Evolutionary conservation across 148 eudicot species (phyloP).

Genomic region (Amaranthus cruentus): DNA sequence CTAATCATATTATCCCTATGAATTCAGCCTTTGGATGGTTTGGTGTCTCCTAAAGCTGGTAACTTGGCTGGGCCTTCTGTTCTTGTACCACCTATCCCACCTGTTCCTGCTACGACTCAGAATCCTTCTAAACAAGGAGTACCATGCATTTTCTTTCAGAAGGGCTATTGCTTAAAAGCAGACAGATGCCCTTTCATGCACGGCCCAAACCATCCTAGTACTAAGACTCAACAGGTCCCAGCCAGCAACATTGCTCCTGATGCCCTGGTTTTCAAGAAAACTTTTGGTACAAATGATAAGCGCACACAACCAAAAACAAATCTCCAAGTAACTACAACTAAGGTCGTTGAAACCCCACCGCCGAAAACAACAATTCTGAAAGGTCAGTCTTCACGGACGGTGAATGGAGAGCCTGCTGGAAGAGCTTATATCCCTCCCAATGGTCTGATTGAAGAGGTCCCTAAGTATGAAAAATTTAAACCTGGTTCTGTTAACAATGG

Average conservation of each 20-base stretch:
- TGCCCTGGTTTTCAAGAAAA: slow-evolving; percentile 38
- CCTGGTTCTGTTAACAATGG: slow-evolving; percentile 39
- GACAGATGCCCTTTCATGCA: slow-evolving; percentile 70
- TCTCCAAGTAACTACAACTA: slow-evolving; percentile 29
- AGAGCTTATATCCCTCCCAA: slow-evolving; percentile 28
- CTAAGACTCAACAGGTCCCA: slow-evolving; percentile 42
- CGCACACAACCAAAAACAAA: slow-evolving; percentile 38
- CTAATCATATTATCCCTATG: slow-evolving; percentile 3
- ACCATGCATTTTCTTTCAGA: slow-evolving; percentile 83
- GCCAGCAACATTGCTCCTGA: slow-evolving; percentile 33
- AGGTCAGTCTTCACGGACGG: slow-evolving; percentile 24
- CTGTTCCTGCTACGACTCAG: slow-evolving; percentile 33
- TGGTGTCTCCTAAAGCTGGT: slow-evolving; percentile 46
- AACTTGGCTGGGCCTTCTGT: slow-evolving; percentile 45
- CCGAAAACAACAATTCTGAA: slow-evolving; percentile 28
- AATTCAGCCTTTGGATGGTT: slow-evolving; percentile 81
- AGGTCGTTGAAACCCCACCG: slow-evolving; percentile 28
- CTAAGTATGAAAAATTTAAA: slow-evolving; percentile 30
- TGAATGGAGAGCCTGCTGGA: slow-evolving; percentile 26
- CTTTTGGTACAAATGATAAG: slow-evolving; percentile 50
- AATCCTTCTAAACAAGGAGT: slow-evolving; percentile 51
- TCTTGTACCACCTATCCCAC: slow-evolving; percentile 28
- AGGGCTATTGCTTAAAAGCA: slow-evolving; percentile 76
- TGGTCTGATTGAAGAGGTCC: slow-evolving; percentile 31
- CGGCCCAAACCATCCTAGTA: slow-evolving; percentile 35